Conservation (phyloP, 495 filamentous ascomycete species). For the Thermochaetoides thermophila region DNA sequence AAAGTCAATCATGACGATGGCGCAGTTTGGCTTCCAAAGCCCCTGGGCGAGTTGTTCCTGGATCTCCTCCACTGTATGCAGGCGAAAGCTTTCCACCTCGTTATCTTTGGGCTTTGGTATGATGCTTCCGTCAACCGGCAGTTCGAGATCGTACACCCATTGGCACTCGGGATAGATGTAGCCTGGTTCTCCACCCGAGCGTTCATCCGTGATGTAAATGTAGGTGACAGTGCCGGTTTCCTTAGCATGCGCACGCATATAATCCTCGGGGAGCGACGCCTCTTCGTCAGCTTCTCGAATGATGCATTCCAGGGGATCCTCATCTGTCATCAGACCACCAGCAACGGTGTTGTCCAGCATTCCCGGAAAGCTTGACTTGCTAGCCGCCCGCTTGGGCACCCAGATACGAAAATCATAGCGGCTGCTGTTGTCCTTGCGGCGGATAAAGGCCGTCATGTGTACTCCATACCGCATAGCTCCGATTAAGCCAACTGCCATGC, state of each 20-base stretch:
- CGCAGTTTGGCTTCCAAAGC: slow-evolving; percentile 90
- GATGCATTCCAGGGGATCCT: slow-evolving; percentile 61
- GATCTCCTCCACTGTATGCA: slow-evolving; percentile 62
- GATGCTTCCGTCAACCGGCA: slow-evolving; percentile 42
- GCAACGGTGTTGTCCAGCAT: slow-evolving; percentile 94
- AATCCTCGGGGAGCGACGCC: slow-evolving; percentile 58
- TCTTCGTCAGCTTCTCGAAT: slow-evolving; percentile 83
- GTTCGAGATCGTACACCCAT: slow-evolving; percentile 80
- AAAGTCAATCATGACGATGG: slow-evolving; percentile 72
- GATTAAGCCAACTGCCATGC: slow-evolving; percentile 63
- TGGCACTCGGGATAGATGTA: slow-evolving; percentile 83
- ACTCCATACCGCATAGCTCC: slow-evolving; percentile 80
- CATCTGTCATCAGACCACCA: slow-evolving; percentile 70
- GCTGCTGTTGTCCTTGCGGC: slow-evolving; percentile 28
- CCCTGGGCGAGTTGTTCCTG: slow-evolving; percentile 52
- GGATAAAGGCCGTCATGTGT: slow-evolving; percentile 69
- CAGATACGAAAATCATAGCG: slow-evolving; percentile 56
- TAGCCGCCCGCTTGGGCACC: slow-evolving; percentile 60
- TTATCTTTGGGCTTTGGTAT: slow-evolving; percentile 62
- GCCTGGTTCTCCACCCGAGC: slow-evolving; percentile 74
- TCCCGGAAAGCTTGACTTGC: slow-evolving; percentile 70
- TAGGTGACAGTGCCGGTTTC: slow-evolving; percentile 66
- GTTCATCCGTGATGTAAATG: slow-evolving; percentile 61
- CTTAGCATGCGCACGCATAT: slow-evolving; percentile 45
- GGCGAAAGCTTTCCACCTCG: slow-evolving; percentile 75